These are phyloP conservation scores for Halenospora varia DNA, from an alignment of 495 filamentous ascomycete genomes.

Conservation along the genomic window DNA sequence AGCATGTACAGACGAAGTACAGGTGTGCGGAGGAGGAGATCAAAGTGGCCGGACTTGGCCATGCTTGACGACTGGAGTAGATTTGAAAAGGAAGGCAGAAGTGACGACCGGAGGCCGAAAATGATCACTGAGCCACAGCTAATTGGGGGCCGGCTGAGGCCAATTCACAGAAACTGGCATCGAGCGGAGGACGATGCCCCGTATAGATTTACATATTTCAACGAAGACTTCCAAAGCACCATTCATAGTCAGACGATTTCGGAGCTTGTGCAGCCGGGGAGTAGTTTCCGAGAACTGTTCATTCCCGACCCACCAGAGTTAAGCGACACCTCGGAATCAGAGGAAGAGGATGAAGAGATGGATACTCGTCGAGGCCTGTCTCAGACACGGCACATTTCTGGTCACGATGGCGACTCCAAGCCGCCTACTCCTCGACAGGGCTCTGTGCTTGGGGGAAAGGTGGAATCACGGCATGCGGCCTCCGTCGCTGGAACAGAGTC, in stretches of 20 bases:
- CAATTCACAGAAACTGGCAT: conserved; percentile 78
- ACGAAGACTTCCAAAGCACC: conserved; percentile 89
- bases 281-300: conserved; percentile 81
- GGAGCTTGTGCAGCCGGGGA: conserved; percentile 80
- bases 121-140: conserved; percentile 91
- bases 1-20: conserved; percentile 25
- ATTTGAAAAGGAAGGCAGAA: conserved; percentile 86
- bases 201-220: conserved; percentile 97
- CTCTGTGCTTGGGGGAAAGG: conserved; percentile 13
- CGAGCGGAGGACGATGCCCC: conserved; percentile 84
- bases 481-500: conserved; percentile 2
- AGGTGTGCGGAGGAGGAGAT: conserved; percentile 49
- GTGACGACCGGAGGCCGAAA: conserved; percentile 81
- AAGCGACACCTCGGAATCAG: conserved; percentile 55
- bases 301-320: conserved; percentile 49
- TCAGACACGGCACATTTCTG: conserved; percentile 16
- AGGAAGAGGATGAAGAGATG: conserved; percentile 48
- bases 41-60: conserved; percentile 56
- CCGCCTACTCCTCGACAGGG: conserved; percentile 15
- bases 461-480: not conserved
- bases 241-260: conserved; percentile 95
- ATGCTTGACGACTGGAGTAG: conserved; percentile 87
- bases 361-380: conserved; percentile 2
- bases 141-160: conserved; percentile 80
- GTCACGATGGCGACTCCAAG: conserved; percentile 23